Evolutionary conservation across 1,139 yeast species (phyloP), one percentile per base, ranked within the genome.

Genomic region (Keqinozyma sinolaborantium): DNA sequence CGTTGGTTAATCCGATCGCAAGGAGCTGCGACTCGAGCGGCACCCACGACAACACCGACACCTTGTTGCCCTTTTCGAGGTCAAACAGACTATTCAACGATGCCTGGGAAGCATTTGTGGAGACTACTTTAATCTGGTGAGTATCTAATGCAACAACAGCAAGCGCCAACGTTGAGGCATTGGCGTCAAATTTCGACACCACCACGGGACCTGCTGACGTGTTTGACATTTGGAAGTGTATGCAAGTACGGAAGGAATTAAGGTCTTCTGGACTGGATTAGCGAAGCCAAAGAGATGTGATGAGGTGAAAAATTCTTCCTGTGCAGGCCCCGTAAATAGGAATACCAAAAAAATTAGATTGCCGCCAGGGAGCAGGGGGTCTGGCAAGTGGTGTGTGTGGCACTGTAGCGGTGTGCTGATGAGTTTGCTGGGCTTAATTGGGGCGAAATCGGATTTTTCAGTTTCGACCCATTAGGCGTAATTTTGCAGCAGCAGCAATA

Each of bases 111-210:
- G 58, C 44, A 33, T 51, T 48, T 5, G 76, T 58, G 5, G 84
- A 70, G 45, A 75, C 81, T 3, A 85, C 84, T 41, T 81, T 72
- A 29, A 88, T 61, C 45, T 80, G 79, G 50, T 85, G 92, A 7
- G 79, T 68, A 51, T 87, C 95, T 40, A 88, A 68, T 3, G 88
- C 82, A 25, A 79, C 75, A 16, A 77, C 62, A 1, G 79, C 88
- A 30, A 79, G 73, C 13, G 95, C 94, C 45, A 80, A 70, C 47
- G 70, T 70, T 28, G 72, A 64, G 15, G 81, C 79, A 1, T 73
- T 55, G 9, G 78, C 68, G 56, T 80, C 84, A 52, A 77, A 80
- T 31, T 51, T 51, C 20, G 74, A 57, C 28, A 53, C 48, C 29
- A 64, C 45, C 27, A 65, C 40, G 23, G 57, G 58, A 11, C 48